Conservation (phyloP, 352 stramenopile genomes). For the Phytophthora lateralis region DNA sequence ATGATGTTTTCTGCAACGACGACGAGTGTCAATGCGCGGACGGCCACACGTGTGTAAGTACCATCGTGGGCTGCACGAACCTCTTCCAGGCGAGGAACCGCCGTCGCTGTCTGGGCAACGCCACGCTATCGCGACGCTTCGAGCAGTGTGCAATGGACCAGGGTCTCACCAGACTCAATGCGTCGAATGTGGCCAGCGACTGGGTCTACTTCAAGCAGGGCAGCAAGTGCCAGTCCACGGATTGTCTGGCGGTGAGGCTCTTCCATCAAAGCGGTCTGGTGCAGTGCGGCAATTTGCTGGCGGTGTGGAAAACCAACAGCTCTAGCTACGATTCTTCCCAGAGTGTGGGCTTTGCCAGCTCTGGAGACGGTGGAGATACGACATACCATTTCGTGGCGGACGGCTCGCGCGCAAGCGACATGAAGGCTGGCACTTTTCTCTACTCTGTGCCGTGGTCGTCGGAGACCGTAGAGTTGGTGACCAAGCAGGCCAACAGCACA, state of each 20-base stretch:
- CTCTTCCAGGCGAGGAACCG: conserved; percentile 72
- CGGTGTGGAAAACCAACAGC: conserved; percentile 66
- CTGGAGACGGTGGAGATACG: conserved; percentile 11
- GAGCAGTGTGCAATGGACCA: conserved; percentile 55
- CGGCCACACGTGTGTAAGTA: conserved; percentile 61
- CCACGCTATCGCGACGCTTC: conserved; percentile 54
- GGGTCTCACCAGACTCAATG: conserved; percentile 48
- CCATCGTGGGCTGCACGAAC: conserved; percentile 71
- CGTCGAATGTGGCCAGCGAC: conserved; percentile 59
- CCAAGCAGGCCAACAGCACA: conserved; percentile 41
- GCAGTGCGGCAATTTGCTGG: conserved; percentile 68
- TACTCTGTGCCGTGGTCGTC: conserved; percentile 48
- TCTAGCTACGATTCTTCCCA: conserved; percentile 19
- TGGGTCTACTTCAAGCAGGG: conserved; percentile 79
- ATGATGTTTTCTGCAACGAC: conserved; percentile 82
- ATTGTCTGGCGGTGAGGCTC: conserved; percentile 62
- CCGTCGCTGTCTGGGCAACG: conserved; percentile 66
- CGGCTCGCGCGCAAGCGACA: conserved; percentile 63
- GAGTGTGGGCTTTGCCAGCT: conserved; percentile 15
- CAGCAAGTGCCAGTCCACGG: conserved; percentile 52
- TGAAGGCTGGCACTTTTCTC: conserved; percentile 70
- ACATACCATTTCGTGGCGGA: conserved; percentile 81
- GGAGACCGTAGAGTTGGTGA: conserved; percentile 23
- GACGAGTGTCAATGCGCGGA: conserved; percentile 60
- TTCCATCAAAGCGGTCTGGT: conserved; percentile 72